Base-by-base conservation (phyloP, 2,329 filamentous ascomycete genomes). In the Acrodontium crateriforme region DNA sequence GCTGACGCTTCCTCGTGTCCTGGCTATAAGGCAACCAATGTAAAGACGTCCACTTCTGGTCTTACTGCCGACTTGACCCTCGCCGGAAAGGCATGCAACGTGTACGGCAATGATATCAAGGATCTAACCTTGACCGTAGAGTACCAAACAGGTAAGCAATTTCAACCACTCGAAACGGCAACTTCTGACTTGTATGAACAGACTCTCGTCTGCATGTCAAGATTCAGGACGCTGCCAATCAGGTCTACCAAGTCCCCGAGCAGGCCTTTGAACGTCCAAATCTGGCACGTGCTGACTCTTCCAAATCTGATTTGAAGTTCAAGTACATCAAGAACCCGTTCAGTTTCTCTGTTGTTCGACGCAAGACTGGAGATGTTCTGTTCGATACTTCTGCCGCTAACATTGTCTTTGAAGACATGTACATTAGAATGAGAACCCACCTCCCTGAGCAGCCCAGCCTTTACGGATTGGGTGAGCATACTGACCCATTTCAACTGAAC, bases 391-490 rank as follows among this genome's bases (percentile, higher is more conserved):
- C 71, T 1, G 74, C 65, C 1, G 67, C 69, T 3, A 60, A 63
- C 6, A 56, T 89, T 8, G 60, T 89, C 23, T 89, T 84, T 42
- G 75, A 89, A 54, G 71, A 71, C 8, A 80, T 89, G 51, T 89
- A 83, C 44, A 54, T 89, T 14, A 70, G 74, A 12, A 60, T 87
- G 33, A 67, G 77, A 23, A 85, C 80, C 2, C 68, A 62, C 35
- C 60, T 89, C 8, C 79, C 81, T 0, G 52, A 68, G 1, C 60
- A 72, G 29, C 77, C 79, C 0, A 71, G 78, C 42, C 57, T 89
- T 5, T 89, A 89, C 47, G 81, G 82, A 1, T 63, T 87, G 2
- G 81, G 81, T 18, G 80, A 87, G 54, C 77, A 83, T 48, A 74
- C 69, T 2, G 79, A 85, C 40, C 62, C 72, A 1, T 53, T 53